Evolutionary conservation across 108 stramenopile species (phyloP).

Genomic region (Skeletonema marinoi): DNA sequence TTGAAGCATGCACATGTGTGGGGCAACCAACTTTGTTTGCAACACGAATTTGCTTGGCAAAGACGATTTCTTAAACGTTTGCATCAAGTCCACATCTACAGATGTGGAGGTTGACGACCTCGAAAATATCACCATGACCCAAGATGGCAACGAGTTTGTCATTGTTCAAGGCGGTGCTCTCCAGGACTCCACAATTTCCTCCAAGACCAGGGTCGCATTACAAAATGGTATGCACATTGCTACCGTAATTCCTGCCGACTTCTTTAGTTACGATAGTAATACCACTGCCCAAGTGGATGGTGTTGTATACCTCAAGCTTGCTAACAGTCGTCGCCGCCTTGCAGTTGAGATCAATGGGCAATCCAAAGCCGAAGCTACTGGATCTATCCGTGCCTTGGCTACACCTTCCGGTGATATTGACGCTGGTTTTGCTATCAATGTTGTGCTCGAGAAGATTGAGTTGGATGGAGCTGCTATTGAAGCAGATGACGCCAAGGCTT

Average conservation of each 20-base stretch:
- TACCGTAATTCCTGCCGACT: background rate
- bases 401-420: too few species aligned
- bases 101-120: constrained; percentile 21
- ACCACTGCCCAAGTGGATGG: background rate
- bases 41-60: constrained; percentile 7
- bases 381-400: background rate
- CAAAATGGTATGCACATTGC: background rate
- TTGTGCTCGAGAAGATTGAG: too few species aligned
- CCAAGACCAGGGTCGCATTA: background rate
- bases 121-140: background rate
- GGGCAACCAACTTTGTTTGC: constrained; percentile 19
- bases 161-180: background rate
- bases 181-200: background rate
- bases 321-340: background rate
- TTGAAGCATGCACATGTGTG: constrained; percentile 31
- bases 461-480: too few species aligned
- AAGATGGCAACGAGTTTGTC: background rate
- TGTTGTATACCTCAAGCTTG: constrained; percentile 1
- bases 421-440: too few species aligned
- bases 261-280: background rate
- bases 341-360: background rate
- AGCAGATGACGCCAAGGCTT: too few species aligned
- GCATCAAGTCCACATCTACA: constrained; percentile 17
- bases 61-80: constrained; percentile 19
- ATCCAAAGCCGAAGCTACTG: background rate